Base-by-base conservation (phyloP, 148 eudicot species). In the Vaccinium corymbosum region DNA sequence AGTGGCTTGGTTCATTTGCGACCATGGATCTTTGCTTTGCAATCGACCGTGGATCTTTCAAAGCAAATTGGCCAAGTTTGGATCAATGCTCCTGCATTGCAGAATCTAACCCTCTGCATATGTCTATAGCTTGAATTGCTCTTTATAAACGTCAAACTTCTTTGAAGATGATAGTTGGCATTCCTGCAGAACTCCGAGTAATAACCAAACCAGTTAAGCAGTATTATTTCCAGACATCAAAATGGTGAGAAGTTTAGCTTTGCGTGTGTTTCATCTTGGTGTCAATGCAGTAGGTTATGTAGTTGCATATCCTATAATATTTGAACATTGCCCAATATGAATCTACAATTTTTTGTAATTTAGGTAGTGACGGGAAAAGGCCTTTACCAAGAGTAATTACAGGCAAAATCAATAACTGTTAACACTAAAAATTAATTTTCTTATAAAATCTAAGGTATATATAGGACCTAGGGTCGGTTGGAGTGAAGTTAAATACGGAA, bases 151-250 rank as follows among this genome's bases (percentile, higher is more conserved):
- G 66, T 91, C 88, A 42, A 91, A 88, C 10, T 25, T 48, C 12
- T 89, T 82, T 7, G 93, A 89, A 84, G 91, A 89, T 11, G 90
- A 91, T 64, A 91, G 83, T 62, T 86, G 89, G 6, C 89, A 90
- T 72, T 87, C 90, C 93, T 91, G 91, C 88, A 88, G 7, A 71
- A 50, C 6, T n/a, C 53, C 38, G 3, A 64, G 83, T 49, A 66
- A 14, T 22, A 64, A 56, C 53, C 4, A 48, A 50, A 64, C 48
- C n/a, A 66, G 27, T 11, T 38, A 59, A 12, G 25, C 19, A 52
- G 9, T 9, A 35, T 12, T 62, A 3, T 70, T 35, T 35, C 38
- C 38, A 35, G 38, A 25, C 42, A 25, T 68, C 16, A 68, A 27
- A 0, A 27, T 27, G 73, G 38, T 11, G 5, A 29, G 42, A 66